These are phyloP conservation scores for Fraxinus platypoda DNA, from an alignment of 305 asterid species.

Conservation along the genomic window DNA sequence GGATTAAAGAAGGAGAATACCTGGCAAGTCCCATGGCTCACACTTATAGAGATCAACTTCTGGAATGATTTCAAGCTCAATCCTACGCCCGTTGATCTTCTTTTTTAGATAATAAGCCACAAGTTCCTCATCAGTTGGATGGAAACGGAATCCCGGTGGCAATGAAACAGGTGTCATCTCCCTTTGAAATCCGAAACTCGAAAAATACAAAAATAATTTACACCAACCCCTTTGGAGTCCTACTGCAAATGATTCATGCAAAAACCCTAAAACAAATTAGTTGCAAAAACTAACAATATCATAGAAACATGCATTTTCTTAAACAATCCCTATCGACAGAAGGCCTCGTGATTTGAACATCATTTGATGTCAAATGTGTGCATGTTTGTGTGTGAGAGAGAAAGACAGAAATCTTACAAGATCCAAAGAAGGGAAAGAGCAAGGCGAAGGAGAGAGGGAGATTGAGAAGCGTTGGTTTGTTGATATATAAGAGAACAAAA, in stretches of 20 bases:
- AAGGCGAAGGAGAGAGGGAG: conserved; percentile 22
- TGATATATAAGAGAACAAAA: conserved; percentile 57
- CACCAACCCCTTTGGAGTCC: conserved; percentile 21
- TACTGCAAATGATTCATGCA: conserved; percentile 18
- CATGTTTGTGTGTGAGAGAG: conserved; percentile 6
- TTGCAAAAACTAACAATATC: not conserved
- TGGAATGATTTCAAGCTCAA: conserved; percentile 88
- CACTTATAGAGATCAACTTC: conserved; percentile 98
- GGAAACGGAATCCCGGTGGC: conserved; percentile 94
- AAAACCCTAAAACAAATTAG: conserved; percentile 2
- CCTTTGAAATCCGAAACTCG: conserved; percentile 8
- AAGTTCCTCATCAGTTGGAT: conserved; percentile 94
- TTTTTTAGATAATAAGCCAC: conserved; percentile 88
- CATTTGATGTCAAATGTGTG: not conserved
- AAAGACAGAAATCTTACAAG: conserved; percentile 36
- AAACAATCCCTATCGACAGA: not conserved
- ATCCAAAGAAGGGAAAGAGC: conserved; percentile 24
- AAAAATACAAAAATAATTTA: conserved; percentile 5
- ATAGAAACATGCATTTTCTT: not conserved
- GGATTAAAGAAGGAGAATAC: conserved; percentile 27
- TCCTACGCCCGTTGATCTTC: conserved; percentile 72
- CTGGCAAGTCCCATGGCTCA: conserved; percentile 98
- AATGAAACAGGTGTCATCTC: conserved; percentile 81
- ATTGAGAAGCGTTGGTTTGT: conserved; percentile 25
- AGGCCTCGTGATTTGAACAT: not conserved